Evolutionary conservation across 1,284 basidiomycete species (phyloP).

Genomic region (Rhodotorula sp.): DNA sequence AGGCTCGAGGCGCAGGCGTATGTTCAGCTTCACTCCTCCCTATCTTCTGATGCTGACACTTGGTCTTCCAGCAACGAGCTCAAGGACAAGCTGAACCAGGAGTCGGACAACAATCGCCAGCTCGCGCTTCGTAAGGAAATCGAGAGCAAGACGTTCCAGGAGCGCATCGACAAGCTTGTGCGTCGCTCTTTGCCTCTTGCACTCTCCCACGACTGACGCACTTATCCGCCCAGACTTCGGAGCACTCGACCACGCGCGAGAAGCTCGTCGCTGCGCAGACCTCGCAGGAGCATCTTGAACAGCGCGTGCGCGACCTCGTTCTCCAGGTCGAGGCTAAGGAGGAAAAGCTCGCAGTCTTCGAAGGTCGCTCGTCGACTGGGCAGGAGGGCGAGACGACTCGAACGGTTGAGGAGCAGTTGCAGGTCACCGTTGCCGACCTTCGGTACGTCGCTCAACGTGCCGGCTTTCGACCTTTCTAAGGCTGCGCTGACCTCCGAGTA

Average conservation of each 20-base stretch:
- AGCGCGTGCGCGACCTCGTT: constrained; percentile 69
- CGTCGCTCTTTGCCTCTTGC: constrained; percentile 43
- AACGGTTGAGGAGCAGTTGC: constrained; percentile 73
- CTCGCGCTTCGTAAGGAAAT: constrained; percentile 74
- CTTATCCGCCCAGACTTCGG: constrained; percentile 57
- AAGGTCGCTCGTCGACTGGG: constrained; percentile 59
- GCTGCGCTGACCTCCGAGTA: constrained; percentile 1
- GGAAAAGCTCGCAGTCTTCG: constrained; percentile 83
- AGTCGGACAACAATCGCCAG: constrained; percentile 74
- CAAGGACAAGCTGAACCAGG: constrained; percentile 70
- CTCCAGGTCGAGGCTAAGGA: constrained; percentile 72
- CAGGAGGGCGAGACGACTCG: constrained; percentile 53
- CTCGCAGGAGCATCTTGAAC: constrained; percentile 75
- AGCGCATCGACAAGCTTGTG: constrained; percentile 70
- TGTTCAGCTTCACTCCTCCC: neutral
- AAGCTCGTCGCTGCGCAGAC: constrained; percentile 72
- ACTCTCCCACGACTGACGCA: neutral
- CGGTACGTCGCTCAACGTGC: constrained; percentile 57
- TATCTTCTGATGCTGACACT: neutral
- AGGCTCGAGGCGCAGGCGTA: constrained; percentile 76
- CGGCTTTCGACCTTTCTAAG: neutral
- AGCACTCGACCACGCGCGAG: constrained; percentile 71
- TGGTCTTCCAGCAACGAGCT: constrained; percentile 65
- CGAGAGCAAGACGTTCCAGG: constrained; percentile 73
- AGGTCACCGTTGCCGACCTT: constrained; percentile 79